phyloP scores from a whole-genome alignment of 306 rosid species.

The Fragaria nilgerrensis region DNA sequence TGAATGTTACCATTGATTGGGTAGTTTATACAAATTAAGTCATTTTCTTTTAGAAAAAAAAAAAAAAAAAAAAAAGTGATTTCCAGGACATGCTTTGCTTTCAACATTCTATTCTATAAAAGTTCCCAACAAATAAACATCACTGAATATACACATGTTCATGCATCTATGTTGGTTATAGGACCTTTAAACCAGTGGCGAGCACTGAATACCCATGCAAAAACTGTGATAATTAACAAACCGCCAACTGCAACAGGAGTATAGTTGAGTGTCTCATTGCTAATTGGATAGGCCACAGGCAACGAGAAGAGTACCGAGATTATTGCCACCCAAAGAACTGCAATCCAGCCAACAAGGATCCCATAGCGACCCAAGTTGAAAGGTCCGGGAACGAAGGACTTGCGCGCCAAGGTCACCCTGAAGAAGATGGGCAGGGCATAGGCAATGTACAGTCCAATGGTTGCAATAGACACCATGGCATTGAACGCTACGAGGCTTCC shows the following conservation, averaged over 20 bases:
- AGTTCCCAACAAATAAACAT: constrained; percentile 6
- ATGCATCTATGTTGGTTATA: constrained; percentile 49
- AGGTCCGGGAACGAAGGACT: constrained; percentile 65
- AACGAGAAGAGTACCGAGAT: constrained; percentile 82
- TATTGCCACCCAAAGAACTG: constrained; percentile 81
- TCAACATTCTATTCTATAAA: not conserved
- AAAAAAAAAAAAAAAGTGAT: not conserved
- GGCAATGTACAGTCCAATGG: constrained; percentile 84
- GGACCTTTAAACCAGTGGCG: constrained; percentile 90
- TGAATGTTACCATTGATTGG: not conserved
- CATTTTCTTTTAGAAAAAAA: not conserved
- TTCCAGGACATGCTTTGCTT: not conserved
- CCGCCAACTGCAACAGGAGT: constrained; percentile 92
- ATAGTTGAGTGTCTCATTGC: constrained; percentile 70
- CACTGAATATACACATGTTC: constrained; percentile 24
- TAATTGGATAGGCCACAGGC: constrained; percentile 82
- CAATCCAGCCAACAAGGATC: constrained; percentile 64
- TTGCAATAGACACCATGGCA: constrained; percentile 96
- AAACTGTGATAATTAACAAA: constrained; percentile 56
- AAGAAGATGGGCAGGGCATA: constrained; percentile 91
- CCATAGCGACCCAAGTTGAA: constrained; percentile 79
- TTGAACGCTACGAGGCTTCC: constrained; percentile 93
- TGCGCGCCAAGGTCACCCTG: constrained; percentile 79
- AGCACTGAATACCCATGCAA: constrained; percentile 65
- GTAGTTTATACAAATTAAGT: constrained; percentile 1